These are phyloP conservation scores for Luffa acutangula DNA, from an alignment of 306 rosid genomes.

Conservation along the genomic window DNA sequence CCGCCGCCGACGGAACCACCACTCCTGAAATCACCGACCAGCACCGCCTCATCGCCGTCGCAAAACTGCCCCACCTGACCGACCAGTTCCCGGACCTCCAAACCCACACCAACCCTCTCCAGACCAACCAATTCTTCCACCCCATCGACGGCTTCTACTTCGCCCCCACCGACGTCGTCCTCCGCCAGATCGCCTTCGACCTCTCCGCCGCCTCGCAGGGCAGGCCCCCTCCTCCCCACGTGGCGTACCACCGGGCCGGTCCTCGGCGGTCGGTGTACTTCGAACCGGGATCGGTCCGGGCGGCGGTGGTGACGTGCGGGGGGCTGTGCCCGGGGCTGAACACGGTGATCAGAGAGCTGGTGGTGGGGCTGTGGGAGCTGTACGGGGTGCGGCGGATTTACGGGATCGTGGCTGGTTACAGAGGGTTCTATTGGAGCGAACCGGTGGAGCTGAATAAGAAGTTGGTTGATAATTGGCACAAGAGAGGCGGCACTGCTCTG, in stretches of 20 bases:
- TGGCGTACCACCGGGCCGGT: constrained; percentile 32
- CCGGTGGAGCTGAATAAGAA: constrained; percentile 28
- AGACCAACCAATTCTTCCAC: constrained; percentile 28
- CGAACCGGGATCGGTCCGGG: constrained; percentile 21
- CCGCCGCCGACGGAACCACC: neutral
- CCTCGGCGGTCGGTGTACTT: constrained; percentile 27
- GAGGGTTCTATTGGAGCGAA: constrained; percentile 54
- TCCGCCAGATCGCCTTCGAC: constrained; percentile 33
- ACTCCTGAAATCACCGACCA: neutral
- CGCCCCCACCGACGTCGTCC: constrained; percentile 25
- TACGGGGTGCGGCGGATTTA: constrained; percentile 59
- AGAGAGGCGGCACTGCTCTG: constrained; percentile 55
- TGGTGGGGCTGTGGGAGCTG: constrained; percentile 53
- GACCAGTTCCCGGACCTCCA: constrained; percentile 14
- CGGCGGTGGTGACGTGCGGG: constrained; percentile 62
- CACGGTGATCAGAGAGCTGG: constrained; percentile 78
- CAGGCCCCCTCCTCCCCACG: neutral
- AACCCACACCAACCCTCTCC: constrained; percentile 23
- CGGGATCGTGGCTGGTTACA: constrained; percentile 60
- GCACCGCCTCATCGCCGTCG: constrained; percentile 8
- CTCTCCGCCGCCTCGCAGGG: constrained; percentile 8
- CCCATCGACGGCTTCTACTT: constrained; percentile 31
- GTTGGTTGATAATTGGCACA: constrained; percentile 47
- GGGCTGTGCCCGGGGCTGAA: constrained; percentile 73
- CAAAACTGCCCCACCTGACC: constrained; percentile 18